A percentile compares a stretch with the other conserved stretches of the same genome.
Conservation (phyloP, 345 rosid species). For the Gossypioides kirkii region DNA sequence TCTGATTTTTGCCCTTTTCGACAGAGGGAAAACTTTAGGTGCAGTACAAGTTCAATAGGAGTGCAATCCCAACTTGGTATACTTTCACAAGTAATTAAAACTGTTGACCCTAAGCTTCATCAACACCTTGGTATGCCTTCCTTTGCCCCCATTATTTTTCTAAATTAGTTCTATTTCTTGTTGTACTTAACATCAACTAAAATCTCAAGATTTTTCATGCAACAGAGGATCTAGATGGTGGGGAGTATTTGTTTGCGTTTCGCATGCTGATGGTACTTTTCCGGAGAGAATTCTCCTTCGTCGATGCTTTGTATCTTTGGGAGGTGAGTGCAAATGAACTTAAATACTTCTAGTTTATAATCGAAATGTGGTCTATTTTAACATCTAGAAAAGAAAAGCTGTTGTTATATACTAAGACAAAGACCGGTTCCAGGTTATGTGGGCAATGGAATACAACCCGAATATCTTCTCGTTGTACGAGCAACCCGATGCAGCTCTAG, state of each 20-base stretch:
- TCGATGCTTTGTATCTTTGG: slow-evolving; percentile 85
- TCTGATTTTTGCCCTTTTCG: slow-evolving; percentile 17
- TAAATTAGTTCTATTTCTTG: slow-evolving; percentile 5
- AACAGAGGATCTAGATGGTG: slow-evolving; percentile 87
- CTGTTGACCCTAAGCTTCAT: slow-evolving; percentile 88
- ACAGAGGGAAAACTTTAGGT: slow-evolving; percentile 91
- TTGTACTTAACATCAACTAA: slow-evolving; percentile 13
- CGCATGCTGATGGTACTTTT: slow-evolving; percentile 98
- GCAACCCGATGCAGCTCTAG: slow-evolving; percentile 27
- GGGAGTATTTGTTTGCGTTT: slow-evolving; percentile 88
- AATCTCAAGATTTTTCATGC: slow-evolving; percentile 10
- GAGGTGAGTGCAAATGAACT: slow-evolving; percentile 53
- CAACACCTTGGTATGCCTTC: slow-evolving; percentile 71
- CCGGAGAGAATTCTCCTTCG: slow-evolving; percentile 89
- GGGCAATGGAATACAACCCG: slow-evolving; percentile 98
- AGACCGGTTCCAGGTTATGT: slow-evolving; percentile 70
- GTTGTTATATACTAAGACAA: slow-evolving; percentile 22
- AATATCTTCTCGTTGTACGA: slow-evolving; percentile 57
- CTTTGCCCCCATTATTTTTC: neutral
- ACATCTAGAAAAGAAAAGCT: neutral
- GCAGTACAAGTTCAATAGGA: slow-evolving; percentile 64
- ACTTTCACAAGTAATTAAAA: slow-evolving; percentile 81
- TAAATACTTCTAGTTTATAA: neutral
- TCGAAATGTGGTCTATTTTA: neutral
- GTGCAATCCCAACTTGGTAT: slow-evolving; percentile 82